Evolutionary conservation across 2,329 filamentous ascomycete genomes (phyloP).

Genomic region (Penicillium polonicum): DNA sequence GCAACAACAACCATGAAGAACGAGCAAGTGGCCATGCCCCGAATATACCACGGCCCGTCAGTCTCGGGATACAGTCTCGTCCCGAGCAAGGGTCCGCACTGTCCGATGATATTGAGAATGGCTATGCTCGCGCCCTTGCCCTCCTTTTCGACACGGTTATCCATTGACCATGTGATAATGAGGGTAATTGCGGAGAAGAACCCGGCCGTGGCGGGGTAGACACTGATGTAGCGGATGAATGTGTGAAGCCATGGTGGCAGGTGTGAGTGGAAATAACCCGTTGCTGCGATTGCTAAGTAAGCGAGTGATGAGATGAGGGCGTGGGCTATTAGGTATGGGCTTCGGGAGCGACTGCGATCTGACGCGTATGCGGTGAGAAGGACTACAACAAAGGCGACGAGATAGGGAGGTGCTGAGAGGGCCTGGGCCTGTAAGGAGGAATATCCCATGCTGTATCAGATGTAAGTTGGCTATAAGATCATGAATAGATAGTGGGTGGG

Average conservation of each 20-base stretch:
- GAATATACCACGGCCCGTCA: constrained; percentile 62
- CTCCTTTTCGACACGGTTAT: constrained; percentile 71
- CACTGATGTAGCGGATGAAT: constrained; percentile 63
- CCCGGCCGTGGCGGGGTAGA: constrained; percentile 75
- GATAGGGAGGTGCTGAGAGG: constrained; percentile 77
- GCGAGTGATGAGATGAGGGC: constrained; percentile 67
- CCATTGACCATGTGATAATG: constrained; percentile 84
- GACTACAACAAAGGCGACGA: constrained; percentile 70
- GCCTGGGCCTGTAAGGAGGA: constrained; percentile 67
- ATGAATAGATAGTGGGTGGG: not conserved
- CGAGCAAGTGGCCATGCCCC: constrained; percentile 63
- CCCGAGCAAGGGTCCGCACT: constrained; percentile 72
- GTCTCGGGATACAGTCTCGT: constrained; percentile 61
- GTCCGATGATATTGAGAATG: constrained; percentile 76
- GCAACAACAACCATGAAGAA: constrained; percentile 63
- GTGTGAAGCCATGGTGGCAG: constrained; percentile 36
- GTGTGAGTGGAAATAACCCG: constrained; percentile 45
- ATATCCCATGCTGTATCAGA: constrained; percentile 63
- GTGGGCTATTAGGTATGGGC: constrained; percentile 65
- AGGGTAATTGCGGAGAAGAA: constrained; percentile 84
- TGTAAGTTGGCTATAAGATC: not conserved
- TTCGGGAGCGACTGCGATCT: constrained; percentile 64
- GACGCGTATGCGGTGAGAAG: constrained; percentile 71
- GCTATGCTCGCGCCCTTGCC: constrained; percentile 75
- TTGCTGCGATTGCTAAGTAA: constrained; percentile 60